Evolutionary conservation across 192 early-diverging fungal species (phyloP).

Genomic region (Coemansia sp.): DNA sequence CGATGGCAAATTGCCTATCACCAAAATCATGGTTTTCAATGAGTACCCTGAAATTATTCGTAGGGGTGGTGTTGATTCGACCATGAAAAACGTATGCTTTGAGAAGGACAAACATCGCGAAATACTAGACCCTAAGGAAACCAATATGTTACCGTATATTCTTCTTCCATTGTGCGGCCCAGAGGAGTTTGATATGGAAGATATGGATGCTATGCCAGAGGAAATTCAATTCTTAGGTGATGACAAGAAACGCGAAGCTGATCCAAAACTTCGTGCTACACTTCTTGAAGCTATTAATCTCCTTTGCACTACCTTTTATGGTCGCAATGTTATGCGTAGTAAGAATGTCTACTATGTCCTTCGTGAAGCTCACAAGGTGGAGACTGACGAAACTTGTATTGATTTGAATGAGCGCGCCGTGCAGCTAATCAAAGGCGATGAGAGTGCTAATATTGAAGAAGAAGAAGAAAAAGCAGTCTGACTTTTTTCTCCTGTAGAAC

Average conservation of each 20-base stretch:
- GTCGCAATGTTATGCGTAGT: constrained; percentile 75
- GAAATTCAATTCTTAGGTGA: constrained; percentile 84
- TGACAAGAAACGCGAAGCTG: constrained; percentile 82
- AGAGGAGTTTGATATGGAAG: constrained; percentile 89
- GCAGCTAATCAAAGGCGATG: constrained; percentile 83
- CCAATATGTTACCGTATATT: constrained; percentile 85
- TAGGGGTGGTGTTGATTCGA: constrained; percentile 82
- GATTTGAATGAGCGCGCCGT: constrained; percentile 78
- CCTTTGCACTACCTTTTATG: constrained; percentile 70
- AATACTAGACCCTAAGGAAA: constrained; percentile 65
- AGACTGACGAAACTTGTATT: constrained; percentile 67
- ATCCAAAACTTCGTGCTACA: constrained; percentile 67
- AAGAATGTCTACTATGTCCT: constrained; percentile 86
- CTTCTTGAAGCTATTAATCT: constrained; percentile 82
- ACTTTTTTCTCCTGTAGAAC: not conserved
- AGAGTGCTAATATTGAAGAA: constrained; percentile 50
- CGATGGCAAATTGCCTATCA: constrained; percentile 69
- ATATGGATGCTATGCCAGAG: constrained; percentile 91
- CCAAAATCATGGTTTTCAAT: constrained; percentile 82
- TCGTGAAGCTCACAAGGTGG: constrained; percentile 75
- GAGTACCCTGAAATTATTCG: constrained; percentile 82
- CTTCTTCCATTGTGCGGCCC: constrained; percentile 85
- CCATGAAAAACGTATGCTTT: constrained; percentile 91
- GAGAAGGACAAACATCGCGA: constrained; percentile 65
- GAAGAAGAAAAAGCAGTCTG: constrained; percentile 37